Percentiles rank a stretch among this genome's conserved stretches.
These are phyloP conservation scores for Ascocoryne sarcoides DNA, from an alignment of 2,329 filamentous ascomycete genomes.

Conservation along the genomic window DNA sequence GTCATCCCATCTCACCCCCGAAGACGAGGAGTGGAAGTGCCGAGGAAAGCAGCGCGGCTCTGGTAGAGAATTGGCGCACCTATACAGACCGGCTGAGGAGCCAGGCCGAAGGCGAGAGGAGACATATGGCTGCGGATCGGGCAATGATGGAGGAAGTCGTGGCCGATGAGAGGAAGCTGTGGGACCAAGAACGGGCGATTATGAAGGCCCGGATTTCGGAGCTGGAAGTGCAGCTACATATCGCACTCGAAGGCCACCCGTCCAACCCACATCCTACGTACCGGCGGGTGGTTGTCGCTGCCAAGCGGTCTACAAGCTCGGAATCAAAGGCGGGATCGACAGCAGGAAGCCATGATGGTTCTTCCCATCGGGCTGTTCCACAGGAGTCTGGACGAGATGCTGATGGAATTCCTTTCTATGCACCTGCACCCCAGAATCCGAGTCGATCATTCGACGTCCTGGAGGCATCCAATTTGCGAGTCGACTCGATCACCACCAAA, in stretches of 20 bases:
- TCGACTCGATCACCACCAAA: slow-evolving; percentile 22
- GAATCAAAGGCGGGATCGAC: slow-evolving; percentile 9
- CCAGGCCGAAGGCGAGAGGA: slow-evolving; percentile 26
- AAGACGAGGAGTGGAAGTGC: slow-evolving; percentile 24
- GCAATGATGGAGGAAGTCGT: slow-evolving; percentile 25
- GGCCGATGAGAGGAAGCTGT: slow-evolving; percentile 27
- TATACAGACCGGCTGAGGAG: slow-evolving; percentile 24
- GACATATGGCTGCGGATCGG: slow-evolving; percentile 26
- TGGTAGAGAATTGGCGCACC: slow-evolving; percentile 26
- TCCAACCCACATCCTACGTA: not conserved
- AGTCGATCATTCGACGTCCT: slow-evolving; percentile 24
- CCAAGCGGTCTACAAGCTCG: slow-evolving; percentile 5
- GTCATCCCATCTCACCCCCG: slow-evolving; percentile 24
- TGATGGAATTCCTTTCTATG: slow-evolving; percentile 29
- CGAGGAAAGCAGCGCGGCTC: slow-evolving; percentile 18
- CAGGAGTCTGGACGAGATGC: slow-evolving; percentile 29
- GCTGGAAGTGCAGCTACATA: slow-evolving; percentile 17
- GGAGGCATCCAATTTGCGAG: slow-evolving; percentile 16
- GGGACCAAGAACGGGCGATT: slow-evolving; percentile 25
- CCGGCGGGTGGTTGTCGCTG: not conserved
- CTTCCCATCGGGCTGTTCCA: slow-evolving; percentile 12
- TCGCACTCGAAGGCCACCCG: not conserved
- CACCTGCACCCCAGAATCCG: slow-evolving; percentile 26
- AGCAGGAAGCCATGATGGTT: slow-evolving; percentile 13
- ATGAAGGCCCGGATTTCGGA: slow-evolving; percentile 22